Evolutionary conservation across 805 yeast genomes (phyloP).

Genomic region (Hemisphaericaspora nanyangensis): DNA sequence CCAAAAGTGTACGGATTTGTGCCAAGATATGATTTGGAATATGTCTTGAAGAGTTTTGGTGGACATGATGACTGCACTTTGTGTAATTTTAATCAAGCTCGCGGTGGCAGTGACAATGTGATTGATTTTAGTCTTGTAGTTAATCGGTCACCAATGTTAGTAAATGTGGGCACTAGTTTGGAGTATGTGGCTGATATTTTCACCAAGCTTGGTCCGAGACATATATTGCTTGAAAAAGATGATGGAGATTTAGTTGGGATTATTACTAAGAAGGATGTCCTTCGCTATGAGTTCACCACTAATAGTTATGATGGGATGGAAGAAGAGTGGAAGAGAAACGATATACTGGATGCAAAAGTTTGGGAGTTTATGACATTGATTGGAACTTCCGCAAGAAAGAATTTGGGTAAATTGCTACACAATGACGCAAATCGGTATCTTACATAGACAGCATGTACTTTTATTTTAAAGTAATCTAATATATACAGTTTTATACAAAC

Average conservation of each 20-base stretch:
- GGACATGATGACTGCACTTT: slow-evolving; percentile 8
- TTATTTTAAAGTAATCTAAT: not conserved
- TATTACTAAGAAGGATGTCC: slow-evolving; percentile 80
- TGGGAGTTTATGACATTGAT: slow-evolving; percentile 31
- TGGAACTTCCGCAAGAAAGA: slow-evolving; percentile 15
- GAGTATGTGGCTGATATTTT: slow-evolving; percentile 66
- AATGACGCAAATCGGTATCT: slow-evolving; percentile 28
- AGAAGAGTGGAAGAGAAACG: slow-evolving; percentile 6
- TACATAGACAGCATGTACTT: not conserved
- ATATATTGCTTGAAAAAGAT: slow-evolving; percentile 57
- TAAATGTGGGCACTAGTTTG: slow-evolving; percentile 50
- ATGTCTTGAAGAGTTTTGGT: slow-evolving; percentile 19
- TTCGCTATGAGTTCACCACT: slow-evolving; percentile 53
- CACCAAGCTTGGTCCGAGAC: slow-evolving; percentile 74
- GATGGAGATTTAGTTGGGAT: slow-evolving; percentile 64
- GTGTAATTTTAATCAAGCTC: slow-evolving; percentile 10
- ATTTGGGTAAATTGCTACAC: slow-evolving; percentile 25
- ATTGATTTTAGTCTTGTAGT: slow-evolving; percentile 25
- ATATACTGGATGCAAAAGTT: slow-evolving; percentile 24
- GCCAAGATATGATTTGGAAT: slow-evolving; percentile 37
- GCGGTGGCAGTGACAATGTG: slow-evolving; percentile 5
- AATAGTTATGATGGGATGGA: not conserved
- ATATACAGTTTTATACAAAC: too few species aligned
- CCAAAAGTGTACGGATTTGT: slow-evolving; percentile 46
- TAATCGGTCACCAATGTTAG: slow-evolving; percentile 59